phyloP scores from a whole-genome alignment of 139 green algal species.

The Gonium pectorale region DNA sequence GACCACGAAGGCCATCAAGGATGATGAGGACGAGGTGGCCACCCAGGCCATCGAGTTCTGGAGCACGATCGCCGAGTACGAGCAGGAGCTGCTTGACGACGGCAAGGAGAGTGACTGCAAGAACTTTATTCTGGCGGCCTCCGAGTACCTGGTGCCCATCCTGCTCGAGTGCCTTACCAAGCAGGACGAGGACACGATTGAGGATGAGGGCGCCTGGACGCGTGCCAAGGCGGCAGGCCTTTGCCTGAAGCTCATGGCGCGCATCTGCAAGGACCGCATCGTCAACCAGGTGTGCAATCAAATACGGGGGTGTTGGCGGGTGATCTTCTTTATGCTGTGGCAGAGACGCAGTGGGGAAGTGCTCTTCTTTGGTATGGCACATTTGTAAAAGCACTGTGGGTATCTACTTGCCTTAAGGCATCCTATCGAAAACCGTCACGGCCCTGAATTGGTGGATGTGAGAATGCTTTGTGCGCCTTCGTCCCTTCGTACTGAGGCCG shows the following conservation, averaged over 20 bases:
- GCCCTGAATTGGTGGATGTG: too few relatives aligned
- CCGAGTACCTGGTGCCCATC: conserved; percentile 88
- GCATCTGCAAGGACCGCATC: conserved; percentile 80
- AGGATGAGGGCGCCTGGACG: conserved; percentile 94
- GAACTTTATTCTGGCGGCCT: conserved; percentile 89
- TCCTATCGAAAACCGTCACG: too few relatives aligned
- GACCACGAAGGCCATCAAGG: conserved; percentile 85
- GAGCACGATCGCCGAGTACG: conserved; percentile 75
- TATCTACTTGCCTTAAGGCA: too few relatives aligned
- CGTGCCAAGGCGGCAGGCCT: conserved; percentile 91
- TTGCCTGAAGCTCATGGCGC: conserved; percentile 89
- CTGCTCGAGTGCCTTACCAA: conserved; percentile 96
- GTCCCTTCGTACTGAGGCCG: too few relatives aligned
- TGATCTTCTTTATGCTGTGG: too few relatives aligned
- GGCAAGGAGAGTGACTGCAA: conserved; percentile 75
- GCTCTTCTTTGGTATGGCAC: too few relatives aligned
- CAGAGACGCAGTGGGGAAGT: too few relatives aligned
- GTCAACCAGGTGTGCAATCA: conserved; percentile 87
- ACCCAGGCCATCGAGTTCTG: conserved; percentile 98
- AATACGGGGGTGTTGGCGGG: too few relatives aligned
- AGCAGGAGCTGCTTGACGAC: conserved; percentile 72
- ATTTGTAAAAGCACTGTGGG: too few relatives aligned
- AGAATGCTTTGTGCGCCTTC: too few relatives aligned
- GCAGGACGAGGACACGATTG: conserved; percentile 92
- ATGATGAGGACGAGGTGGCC: conserved; percentile 93